Base-by-base conservation (phyloP, 371 early-diverging fungal species). In the Lichtheimia corymbifera region DNA sequence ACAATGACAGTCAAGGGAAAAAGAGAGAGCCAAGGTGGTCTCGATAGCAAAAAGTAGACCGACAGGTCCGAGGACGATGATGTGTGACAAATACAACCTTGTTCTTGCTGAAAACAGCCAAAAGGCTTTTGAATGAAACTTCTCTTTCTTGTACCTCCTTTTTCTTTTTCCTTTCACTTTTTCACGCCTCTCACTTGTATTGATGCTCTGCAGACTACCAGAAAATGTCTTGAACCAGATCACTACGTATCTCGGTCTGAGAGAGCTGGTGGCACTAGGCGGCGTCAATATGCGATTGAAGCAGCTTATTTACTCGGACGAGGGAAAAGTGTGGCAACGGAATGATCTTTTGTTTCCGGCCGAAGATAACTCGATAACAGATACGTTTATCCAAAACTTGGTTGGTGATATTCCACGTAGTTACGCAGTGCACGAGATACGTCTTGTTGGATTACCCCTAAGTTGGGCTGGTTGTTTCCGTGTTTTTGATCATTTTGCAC, bases 401-500 rank as follows among this genome's bases (percentile, higher is more conserved):
- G 66, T 78, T 20, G 71, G 72, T 13, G 65, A 64, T 17, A 78
- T 78, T 35, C 73, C 75, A 40, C 73, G 78, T 18, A 65, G 63
- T 22, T 78, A 78, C 53, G 75, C 71, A 0, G 64, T 78, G 15
- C 64, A 63, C 17, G 61, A 61, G 11, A 45, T 78, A 13, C 63
- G 65, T 7, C 66, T 78, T 63, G 55, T 74, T 7, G 24, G 67
- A 7, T 28, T 78, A 9, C 73, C 75, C 4, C 62, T 78, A 15
- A 65, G 62, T 13, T 78, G 75, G 75, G 24, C 40, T 3, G 78
- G 78, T 1, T 71, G 72, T 54, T 53, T 78, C 15, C 65, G 64
- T 51, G 66, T 78, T 28, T 78, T 78, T 67, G 75, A 78, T 58
- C 78, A 78, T 35, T 78, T 78, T 58, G 78, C 73, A 14, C 78